Percentiles rank a stretch among this genome's conserved stretches.
Conservation (phyloP, 805 yeast species). For the Zygosaccharomyces rouxii region DNA sequence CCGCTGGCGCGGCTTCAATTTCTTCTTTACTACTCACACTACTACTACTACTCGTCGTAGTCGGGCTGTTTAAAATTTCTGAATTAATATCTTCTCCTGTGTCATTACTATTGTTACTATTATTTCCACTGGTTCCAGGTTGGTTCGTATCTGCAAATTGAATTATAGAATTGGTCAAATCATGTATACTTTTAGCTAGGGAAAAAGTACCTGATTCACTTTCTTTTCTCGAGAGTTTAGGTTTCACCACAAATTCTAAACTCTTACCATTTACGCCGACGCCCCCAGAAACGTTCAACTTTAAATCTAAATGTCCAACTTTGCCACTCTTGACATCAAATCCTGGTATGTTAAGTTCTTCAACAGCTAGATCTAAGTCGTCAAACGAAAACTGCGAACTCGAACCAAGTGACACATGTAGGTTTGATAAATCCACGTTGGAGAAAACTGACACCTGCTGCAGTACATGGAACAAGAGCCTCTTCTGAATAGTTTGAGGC, state of each 20-base stretch:
- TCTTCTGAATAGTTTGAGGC: slow-evolving; percentile 79
- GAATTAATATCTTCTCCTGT: slow-evolving; percentile 11
- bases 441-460: slow-evolving; percentile 80
- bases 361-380: slow-evolving; percentile 69
- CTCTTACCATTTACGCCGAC: slow-evolving; percentile 57
- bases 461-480: slow-evolving; percentile 72
- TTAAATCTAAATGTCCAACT: slow-evolving; percentile 50
- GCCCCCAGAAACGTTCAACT: slow-evolving; percentile 66
- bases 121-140: not conserved
- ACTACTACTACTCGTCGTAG: slow-evolving; percentile 11
- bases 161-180: slow-evolving; percentile 53
- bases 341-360: slow-evolving; percentile 63
- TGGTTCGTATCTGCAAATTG: slow-evolving; percentile 33
- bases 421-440: slow-evolving; percentile 71
- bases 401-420: slow-evolving; percentile 73
- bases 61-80: slow-evolving; percentile 17
- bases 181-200: slow-evolving; percentile 68
- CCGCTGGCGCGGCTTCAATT: slow-evolving; percentile 8
- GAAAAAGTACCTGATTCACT: slow-evolving; percentile 39
- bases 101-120: slow-evolving; percentile 15
- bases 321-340: slow-evolving; percentile 57
- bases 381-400: slow-evolving; percentile 47
- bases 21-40: slow-evolving; percentile 14
- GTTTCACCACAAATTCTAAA: slow-evolving; percentile 39
- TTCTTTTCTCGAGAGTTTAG: slow-evolving; percentile 20